Base-by-base conservation (phyloP, 2,329 filamentous ascomycete species). In the Apiospora koreana region DNA sequence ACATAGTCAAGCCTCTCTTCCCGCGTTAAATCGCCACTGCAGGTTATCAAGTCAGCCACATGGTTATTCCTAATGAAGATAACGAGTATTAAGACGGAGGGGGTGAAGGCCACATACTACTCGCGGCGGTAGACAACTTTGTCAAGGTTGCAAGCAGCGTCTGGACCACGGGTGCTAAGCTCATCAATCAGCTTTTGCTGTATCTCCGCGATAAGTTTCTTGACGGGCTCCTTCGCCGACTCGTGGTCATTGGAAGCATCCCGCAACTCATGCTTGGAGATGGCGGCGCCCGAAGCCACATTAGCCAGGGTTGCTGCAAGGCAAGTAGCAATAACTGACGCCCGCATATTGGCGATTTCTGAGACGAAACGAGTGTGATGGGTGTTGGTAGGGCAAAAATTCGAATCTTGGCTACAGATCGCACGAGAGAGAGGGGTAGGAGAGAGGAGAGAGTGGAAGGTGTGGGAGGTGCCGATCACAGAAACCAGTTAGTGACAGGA, bases 1-100 rank as follows among this genome's bases (percentile, higher is more conserved):
- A 69, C 69, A 31, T 73, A 73, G 23, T 71, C 70, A 8, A 65
- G 67, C 62, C 71, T 73, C 67, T 73, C 72, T 25, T 69, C 65
- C 35, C 70, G 50, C 8, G 70, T 65, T 6, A 73, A 45, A 3
- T 62, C 54, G n/a, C 54, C 54, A 38, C 54, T 62, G 9, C 6
- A 38, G 14, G 2, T 23, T n/a, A n/a, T n/a, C n/a, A 21, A 12
- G 54, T 62, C 10, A 62, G 54, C 18, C 54, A 23, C 18, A 23
- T 10, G 6, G 2, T n/a, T 3, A 16, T n/a, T 16, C 1, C 18
- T 1, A 2, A n/a, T 1, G 31, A n/a, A 3, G 31, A 14, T n/a
- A 12, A 5, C n/a, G 14, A 16, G 12, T 16, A 43, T n/a, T 18
- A 21, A 14, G 18, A 46, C 18, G 18, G 21, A 46, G 21, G 43